Base-by-base conservation (phyloP, 2,329 filamentous ascomycete species). In the Thelonectria rubi region DNA sequence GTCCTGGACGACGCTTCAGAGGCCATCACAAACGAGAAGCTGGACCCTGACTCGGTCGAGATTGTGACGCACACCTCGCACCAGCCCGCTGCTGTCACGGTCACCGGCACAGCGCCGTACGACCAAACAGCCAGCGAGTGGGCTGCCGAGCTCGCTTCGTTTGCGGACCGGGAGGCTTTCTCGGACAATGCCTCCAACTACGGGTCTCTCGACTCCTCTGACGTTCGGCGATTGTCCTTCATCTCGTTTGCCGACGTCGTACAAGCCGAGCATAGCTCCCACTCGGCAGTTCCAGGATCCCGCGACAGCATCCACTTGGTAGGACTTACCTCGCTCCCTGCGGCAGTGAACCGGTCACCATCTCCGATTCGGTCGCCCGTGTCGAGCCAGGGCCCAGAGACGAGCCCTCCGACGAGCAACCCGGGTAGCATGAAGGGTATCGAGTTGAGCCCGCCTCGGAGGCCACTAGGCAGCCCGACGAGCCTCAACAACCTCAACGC, bases 171-270 rank as follows among this genome's bases (percentile, higher is more conserved):
- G 49, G 81, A 74, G 50, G 70, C 72, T 63, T 73, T 73, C 39
- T 71, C 88, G 43, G 91, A 94, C 67, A 82, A 83, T 24, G 87
- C 87, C 2, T 91, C 90, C 60, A 92, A 88, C 73, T 94, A 94
- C 75, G 92, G 90, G 32, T 88, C 89, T 47, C 81, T 94, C 63
- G 93, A 97, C 24, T 78, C 76, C 9, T 84, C 87, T 48, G 94
- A 97, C 71, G 86, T 96, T 17, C 89, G 92, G 47, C 88, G 94
- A 20, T 80, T 98, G 64, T 95, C 91, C 75, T 98, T 98, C 79
- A 97, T 98, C 74, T 97, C 93, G 8, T 98, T 98, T 77, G 94
- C 94, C 63, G 94, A 98, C 72, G 93, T 98, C 10, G 93, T 98
- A 42, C 93, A 97, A 74, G 86, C 90, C 34, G 92, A 95, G 75